A percentile compares a stretch with the other conserved stretches of the same genome.
These are phyloP conservation scores for Aureobasidium sp. DNA, from an alignment of 2,329 filamentous ascomycete species.

Conservation along the genomic window DNA sequence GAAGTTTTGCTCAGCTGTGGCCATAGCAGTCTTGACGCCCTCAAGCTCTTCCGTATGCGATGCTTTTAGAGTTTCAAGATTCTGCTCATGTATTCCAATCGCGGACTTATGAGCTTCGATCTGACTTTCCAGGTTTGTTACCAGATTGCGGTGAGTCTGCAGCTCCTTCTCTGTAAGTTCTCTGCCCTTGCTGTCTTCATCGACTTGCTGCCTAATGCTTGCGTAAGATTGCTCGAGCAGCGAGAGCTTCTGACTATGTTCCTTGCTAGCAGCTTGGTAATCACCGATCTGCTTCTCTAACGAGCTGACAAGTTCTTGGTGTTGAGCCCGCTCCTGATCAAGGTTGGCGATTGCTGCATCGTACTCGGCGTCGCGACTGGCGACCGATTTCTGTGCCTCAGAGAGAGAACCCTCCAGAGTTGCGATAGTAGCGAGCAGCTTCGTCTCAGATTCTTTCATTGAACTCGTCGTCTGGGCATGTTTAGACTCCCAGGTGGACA, in stretches of 20 bases:
- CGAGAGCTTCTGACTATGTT: constrained; percentile 60
- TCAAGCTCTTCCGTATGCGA: constrained; percentile 50
- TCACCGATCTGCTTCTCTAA: constrained; percentile 71
- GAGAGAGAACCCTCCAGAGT: constrained; percentile 59
- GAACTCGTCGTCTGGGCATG: constrained; percentile 63
- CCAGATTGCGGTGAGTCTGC: constrained; percentile 40
- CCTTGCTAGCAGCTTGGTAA: constrained; percentile 65
- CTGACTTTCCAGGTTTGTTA: constrained; percentile 48
- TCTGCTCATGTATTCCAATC: constrained; percentile 45
- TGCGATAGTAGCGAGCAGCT: constrained; percentile 62
- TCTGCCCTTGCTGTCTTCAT: constrained; percentile 54
- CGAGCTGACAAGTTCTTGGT: constrained; percentile 45
- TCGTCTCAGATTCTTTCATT: constrained; percentile 63
- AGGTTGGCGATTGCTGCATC: constrained; percentile 22
- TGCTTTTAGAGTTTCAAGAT: constrained; percentile 44
- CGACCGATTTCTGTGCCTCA: constrained; percentile 14
- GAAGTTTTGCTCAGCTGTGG: constrained; percentile 25
- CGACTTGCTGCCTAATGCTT: constrained; percentile 57
- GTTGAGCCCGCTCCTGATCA: constrained; percentile 33
- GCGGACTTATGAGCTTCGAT: constrained; percentile 48
- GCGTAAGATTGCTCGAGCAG: constrained; percentile 66
- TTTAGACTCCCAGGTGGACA: constrained; percentile 66
- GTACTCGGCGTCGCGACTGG: constrained; percentile 22
- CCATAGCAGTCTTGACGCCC: constrained; percentile 50
- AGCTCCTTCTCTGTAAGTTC: constrained; percentile 47